Base-by-base conservation (phyloP, 2,329 filamentous ascomycete genomes). In the Colletotrichum endophyticum region DNA sequence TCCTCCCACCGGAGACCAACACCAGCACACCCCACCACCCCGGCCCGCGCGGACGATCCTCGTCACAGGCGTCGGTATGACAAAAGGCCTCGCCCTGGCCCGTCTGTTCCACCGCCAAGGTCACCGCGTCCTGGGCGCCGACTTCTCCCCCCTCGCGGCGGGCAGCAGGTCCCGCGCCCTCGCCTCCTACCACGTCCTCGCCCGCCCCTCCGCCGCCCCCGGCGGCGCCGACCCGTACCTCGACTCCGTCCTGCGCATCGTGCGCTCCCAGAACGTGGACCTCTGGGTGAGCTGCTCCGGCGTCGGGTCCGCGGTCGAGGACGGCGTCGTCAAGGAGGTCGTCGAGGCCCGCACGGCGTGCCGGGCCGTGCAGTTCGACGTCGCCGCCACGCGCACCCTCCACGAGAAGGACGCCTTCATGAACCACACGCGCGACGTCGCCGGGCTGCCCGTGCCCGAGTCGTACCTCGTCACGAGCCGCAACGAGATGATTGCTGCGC, bases 231-330 rank as follows among this genome's bases (percentile, higher is more conserved):
- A 87, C 22, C 83, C 84, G 2, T 95, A 96, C 79, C 87, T 91
- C 16, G 84, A 88, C 16, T 85, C 86, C 0, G 82, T 96, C 5
- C 82, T 94, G 3, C 84, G 90, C 11, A 88, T 95, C 30, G 87
- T 95, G 56, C 81, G 87, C 8, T 82, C 84, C 1, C 93, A 96
- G 78, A 86, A 88, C 1, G 89, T 95, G 6, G 90, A 95, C 72
- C 84, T 96, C 5, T 96, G 94, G 94, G 91, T 96, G 5, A 92
- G 91, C 25, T 95, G 94, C 79, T 95, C 94, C 0, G 92, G 92
- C n/a, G 91, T 94, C 11, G 88, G 90, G 2, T 91, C 90, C 1
- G 92, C 92, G 0, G 83, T 93, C 15, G 92, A 94, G 80, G 94
- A 96, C 81, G 94, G 91, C 0, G 83, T 89, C 44, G 93, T 92